phyloP scores from a whole-genome alignment of 2,329 filamentous ascomycete genomes.

The Alternaria triticimaculans region DNA sequence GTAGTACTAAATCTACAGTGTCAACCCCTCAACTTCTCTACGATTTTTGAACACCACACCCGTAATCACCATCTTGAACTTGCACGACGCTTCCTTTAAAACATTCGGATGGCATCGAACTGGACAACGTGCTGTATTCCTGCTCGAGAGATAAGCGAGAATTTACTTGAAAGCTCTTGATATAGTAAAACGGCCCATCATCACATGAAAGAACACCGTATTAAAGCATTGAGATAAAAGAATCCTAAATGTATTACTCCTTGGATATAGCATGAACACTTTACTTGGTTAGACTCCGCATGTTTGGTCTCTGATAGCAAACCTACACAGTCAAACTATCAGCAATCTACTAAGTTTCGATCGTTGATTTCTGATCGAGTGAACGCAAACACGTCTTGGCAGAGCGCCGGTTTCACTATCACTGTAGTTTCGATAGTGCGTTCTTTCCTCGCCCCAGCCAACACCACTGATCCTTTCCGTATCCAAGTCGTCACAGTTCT shows the following conservation, averaged over 20 bases:
- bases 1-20: background rate
- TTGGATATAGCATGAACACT: background rate
- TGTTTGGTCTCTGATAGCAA: background rate
- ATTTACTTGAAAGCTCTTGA: background rate
- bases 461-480: background rate
- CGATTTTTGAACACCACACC: background rate
- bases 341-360: background rate
- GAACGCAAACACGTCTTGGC: background rate
- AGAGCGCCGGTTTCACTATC: background rate
- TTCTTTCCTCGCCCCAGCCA: background rate
- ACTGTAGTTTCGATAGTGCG: background rate
- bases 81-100: background rate
- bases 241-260: background rate
- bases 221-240: rapidly evolving
- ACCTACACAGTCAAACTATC: background rate
- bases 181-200: background rate
- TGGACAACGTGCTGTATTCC: rapidly evolving
- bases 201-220: background rate
- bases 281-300: background rate
- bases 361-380: background rate
- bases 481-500: background rate
- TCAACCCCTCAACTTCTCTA: too few relatives aligned
- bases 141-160: background rate
- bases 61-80: rapidly evolving
- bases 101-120: background rate